A percentile compares a stretch with the other conserved stretches of the same genome.
phyloP scores from a whole-genome alignment of 306 rosid species.

The Fragaria ananassa region DNA sequence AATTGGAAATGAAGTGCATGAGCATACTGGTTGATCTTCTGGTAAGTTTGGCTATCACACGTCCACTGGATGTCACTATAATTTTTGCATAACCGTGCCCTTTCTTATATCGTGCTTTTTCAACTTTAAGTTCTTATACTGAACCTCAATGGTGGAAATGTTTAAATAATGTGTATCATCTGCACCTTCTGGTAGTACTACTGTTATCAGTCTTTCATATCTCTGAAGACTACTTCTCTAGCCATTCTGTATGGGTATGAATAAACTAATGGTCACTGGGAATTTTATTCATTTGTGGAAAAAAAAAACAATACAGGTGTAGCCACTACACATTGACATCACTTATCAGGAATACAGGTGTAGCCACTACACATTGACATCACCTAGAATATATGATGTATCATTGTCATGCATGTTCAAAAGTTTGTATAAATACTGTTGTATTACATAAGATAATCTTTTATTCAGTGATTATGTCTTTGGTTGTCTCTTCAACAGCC shows the following conservation, averaged over 20 bases:
- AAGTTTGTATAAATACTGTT: not conserved
- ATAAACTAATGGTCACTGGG: not conserved
- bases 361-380: too few relatives aligned
- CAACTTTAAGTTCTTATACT: not conserved
- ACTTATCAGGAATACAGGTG: not conserved
- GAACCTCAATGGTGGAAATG: not conserved
- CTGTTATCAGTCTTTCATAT: not conserved
- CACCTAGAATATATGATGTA: not conserved
- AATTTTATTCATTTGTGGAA: not conserved
- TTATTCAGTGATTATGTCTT: constrained; percentile 7
- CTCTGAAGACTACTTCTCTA: not conserved
- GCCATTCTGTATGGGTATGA: not conserved
- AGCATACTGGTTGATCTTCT: constrained; percentile 7
- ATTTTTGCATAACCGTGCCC: not conserved
- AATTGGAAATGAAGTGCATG: not conserved
- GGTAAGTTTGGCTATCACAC: constrained; percentile 9
- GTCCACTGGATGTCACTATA: not conserved
- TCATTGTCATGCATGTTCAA: not conserved
- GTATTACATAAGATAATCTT: not conserved
- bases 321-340: not conserved
- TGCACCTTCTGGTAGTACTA: not conserved
- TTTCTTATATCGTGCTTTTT: not conserved
- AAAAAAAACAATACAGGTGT: too few relatives aligned
- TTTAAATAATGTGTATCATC: not conserved
- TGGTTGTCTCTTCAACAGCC: constrained; percentile 12